Evolutionary conservation across 306 rosid genomes (phyloP), one percentile per base, ranked within the genome.

Genomic region (Dryas drummondii): DNA sequence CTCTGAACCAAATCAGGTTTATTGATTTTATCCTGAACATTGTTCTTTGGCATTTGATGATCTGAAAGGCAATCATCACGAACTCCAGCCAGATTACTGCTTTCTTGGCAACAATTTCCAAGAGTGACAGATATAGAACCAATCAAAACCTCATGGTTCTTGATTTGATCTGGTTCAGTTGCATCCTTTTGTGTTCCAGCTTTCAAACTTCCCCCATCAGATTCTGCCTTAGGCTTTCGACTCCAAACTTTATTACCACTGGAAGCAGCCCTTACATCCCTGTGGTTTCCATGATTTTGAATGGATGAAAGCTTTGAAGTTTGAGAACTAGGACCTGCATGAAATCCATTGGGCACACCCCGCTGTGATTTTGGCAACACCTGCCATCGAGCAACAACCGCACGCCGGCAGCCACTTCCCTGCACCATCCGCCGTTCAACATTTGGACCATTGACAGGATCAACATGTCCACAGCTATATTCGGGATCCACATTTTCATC

Each of bases 111-210:
- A 84, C 83, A 74, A 79, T 84, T 82, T 73, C 84, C 79, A 40
- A 93, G 83, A 16, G 85, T 74, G 73, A 93, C 89, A 19, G 93
- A 45, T 71, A 93, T 86, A 47, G 98, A 93, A 75, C 98, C 98
- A 71, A 93, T 93, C 75, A 93, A 75, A 70, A 93, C 86, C 83
- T 89, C 91, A 44, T 71, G 77, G 61, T 84, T 81, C 80, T 88
- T 88, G 47, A 52, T 71, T 76, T 70, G 75, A 74, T 85, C 89
- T 10, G 74, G 72, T 47, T 68, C 72, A 74, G 60, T 57, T 27
- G 82, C 54, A 82, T 88, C 88, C 58, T 74, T 73, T 74, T 79
- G 82, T 57, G 52, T 70, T 47, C 46, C 77, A 76, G 85, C 71
- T 74, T 88, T 81, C 56, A 62, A 70, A 75, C 81, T 76, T 58